Base-by-base conservation (phyloP, 2,329 filamentous ascomycete genomes). In the Cercospora brassicicola region DNA sequence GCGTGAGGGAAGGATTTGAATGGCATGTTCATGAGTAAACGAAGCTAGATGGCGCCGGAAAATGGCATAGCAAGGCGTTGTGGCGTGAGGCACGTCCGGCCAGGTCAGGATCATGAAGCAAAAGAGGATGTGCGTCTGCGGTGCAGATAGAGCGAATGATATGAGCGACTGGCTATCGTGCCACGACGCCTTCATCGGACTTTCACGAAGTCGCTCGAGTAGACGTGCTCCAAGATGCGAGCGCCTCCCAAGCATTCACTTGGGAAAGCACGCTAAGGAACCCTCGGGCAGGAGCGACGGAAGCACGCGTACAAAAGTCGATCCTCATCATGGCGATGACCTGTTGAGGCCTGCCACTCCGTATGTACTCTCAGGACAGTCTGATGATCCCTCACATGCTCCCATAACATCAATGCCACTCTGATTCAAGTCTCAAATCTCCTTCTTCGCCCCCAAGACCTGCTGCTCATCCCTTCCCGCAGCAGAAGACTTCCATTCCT, bases 51-150 rank as follows among this genome's bases (percentile, higher is more conserved):
- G 66, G 64, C 28, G 42, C 53, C 59, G 64, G 56, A 62, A 62
- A 55, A 69, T 64, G 83, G 84, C 3, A 26, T 85, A 85, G 73
- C 76, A 79, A 64, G 78, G 79, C 33, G 82, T 84, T 69, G 18
- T 68, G 31, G 69, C 68, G 70, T 55, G 61, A 59, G 55, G 63
- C 59, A 61, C 57, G 56, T 65, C 45, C 23, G 31, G 53, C 39
- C 48, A 53, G 42, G 15, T 33, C 26, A 63, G 13, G 51, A 33
- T 48, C 48, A 31, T 55, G 48, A 55, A 55, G 48, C 48, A 28
- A 55, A 15, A 30, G 11, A 30, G 23, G 4, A 13, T 26, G 48
- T 9, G 23, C 11, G 23, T 55, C 48, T 55, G 48, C 48, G 48
- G 48, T 26, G 48, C 48, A 55, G 48, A 55, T 55, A 28, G 23